phyloP scores from a whole-genome alignment of 257 asterid genomes.

The Fraxinus quadrangulata region DNA sequence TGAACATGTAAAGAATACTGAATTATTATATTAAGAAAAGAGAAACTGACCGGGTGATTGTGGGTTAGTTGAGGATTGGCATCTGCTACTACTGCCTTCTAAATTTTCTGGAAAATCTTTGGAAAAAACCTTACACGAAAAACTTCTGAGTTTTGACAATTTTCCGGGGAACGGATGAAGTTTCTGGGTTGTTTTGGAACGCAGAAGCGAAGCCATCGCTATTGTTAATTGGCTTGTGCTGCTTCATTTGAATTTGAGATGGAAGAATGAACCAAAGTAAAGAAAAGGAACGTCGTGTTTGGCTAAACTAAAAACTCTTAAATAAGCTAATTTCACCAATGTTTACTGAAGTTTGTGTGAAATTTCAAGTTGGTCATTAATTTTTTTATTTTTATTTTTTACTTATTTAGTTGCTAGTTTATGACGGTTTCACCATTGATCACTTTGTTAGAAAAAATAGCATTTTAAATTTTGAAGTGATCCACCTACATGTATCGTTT shows the following conservation, averaged over 20 bases:
- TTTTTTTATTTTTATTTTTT: too few relatives aligned
- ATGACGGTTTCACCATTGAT: background rate
- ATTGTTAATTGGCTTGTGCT: background rate
- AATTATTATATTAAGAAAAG: background rate
- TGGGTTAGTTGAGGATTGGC: slow-evolving; percentile 28
- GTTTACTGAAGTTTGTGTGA: too few relatives aligned
- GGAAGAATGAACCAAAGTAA: background rate
- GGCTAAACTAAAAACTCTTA: background rate
- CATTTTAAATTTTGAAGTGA: too few relatives aligned
- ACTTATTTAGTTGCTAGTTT: too few relatives aligned
- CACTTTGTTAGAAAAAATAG: too few relatives aligned
- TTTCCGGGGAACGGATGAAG: slow-evolving; percentile 17
- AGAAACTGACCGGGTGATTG: slow-evolving; percentile 37
- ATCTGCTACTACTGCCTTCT: slow-evolving; percentile 15
- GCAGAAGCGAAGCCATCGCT: slow-evolving; percentile 38
- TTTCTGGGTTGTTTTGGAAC: slow-evolving; percentile 27
- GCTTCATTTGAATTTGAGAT: background rate
- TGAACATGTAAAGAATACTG: background rate
- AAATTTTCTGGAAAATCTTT: slow-evolving; percentile 23
- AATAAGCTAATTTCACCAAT: too few relatives aligned
- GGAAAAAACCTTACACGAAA: slow-evolving; percentile 28
- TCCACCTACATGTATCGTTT: too few relatives aligned
- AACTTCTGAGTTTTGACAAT: slow-evolving; percentile 31
- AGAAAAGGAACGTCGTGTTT: background rate
- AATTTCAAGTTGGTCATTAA: too few relatives aligned